Evolutionary conservation across 2,329 filamentous ascomycete genomes (phyloP), one percentile per base, ranked within the genome.

Genomic region (Furcasterigmium sp.): DNA sequence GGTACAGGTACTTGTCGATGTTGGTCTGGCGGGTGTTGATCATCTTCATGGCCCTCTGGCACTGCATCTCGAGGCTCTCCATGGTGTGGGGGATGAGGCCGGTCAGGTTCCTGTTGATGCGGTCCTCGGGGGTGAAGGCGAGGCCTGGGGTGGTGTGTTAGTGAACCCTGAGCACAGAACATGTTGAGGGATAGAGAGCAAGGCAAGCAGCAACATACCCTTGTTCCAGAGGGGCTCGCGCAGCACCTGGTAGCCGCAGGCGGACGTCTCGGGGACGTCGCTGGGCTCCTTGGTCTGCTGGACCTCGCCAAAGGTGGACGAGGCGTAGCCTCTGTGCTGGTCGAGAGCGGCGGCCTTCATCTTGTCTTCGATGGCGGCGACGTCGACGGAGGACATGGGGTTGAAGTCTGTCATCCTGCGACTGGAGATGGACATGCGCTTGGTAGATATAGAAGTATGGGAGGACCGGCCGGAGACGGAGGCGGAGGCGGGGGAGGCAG

Each of bases 1-100:
- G 74, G 67, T 91, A 93, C 44, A 90, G 77, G 67, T 90, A 91
- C 70, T 87, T 88, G 75, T 91, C 87, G 56, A 93, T 81, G 51
- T 72, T 69, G 37, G 85, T 87, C 50, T 77, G 68, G 50, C 85
- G 82, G 48, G 76, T 76, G 45, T 82, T 75, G 56, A 91, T 83
- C 69, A 90, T 84, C 64, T 81, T 82, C 69, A 91, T 80, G 59
- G 83, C 85, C 67, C 80, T 72, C 54, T 73, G 72, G 56, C 75
- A 78, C 61, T 84, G 80, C 42, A 74, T 81, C 49, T 78, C 66
- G 56, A 75, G 63, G 61, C 63, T 75, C 67, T 82, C 76, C 64
- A 80, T 78, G 57, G 76, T 76, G 61, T 84, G 80, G 40, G 80
- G 80, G 47, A 84, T 68, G 53, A 84, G 73, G 48, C 80, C 80